Base-by-base conservation (phyloP, 2,329 filamentous ascomycete genomes). In the Hirsutella thompsonii region DNA sequence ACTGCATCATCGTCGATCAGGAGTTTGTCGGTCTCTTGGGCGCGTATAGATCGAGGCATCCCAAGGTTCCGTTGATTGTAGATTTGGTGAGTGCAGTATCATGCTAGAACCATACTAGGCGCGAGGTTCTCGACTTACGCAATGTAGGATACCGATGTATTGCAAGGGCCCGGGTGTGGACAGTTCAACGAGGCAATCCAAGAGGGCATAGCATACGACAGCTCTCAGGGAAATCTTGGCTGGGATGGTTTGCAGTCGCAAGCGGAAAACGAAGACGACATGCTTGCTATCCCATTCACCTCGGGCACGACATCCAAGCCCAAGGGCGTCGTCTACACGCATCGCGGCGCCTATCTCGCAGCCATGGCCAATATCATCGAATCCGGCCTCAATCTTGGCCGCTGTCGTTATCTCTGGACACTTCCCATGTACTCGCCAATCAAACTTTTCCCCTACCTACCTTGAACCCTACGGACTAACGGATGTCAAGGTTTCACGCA, bases 261-360 rank as follows among this genome's bases (percentile, higher is more conserved):
- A 49, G 74, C 74, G 3, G 65, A 70, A 1, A 72, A 87, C 51
- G 92, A 98, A 58, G 82, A 94, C 49, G 79, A 78, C 45, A 73
- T 86, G 50, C 73, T 96, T 45, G 87, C 89, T 3, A 77, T 98
- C 42, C 86, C 90, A 1, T 96, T 96, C 59, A 98, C 92, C 0
- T 92, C 83, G 21, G 90, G 90, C 4, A 96, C 92, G 1, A 96
- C 92, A 0, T 88, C 89, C 1, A 71, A 75, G 23, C 92, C 92
- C 2, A 96, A 98, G 60, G 92, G 92, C 5, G 90, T 95, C 3
- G 79, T 94, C 42, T 95, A 83, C 55, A 95, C 87, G 2, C 86
- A 96, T 59, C 75, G 92, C 37, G 84, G 89, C 4, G 79, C 78
- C 8, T 98, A 96, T 55, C 70, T 98, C 11, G 90, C 87, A 1